These are phyloP conservation scores for Tripterygium wilfordii DNA, from an alignment of 177 flowering plant genomes.

Conservation along the genomic window DNA sequence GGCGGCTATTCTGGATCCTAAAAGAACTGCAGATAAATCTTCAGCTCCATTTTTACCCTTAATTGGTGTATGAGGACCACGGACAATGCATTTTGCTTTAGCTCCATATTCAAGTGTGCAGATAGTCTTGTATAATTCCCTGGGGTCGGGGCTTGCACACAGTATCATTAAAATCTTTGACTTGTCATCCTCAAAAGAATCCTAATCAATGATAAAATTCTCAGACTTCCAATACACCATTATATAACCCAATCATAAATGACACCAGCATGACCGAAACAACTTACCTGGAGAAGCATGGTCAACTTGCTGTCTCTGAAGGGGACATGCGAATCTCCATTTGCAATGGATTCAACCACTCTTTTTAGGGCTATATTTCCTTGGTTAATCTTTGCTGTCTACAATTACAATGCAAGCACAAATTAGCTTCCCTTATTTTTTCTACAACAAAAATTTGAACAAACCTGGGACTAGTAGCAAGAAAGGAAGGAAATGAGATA, in stretches of 20 bases:
- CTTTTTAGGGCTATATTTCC: slow-evolving; percentile 92
- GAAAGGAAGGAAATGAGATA: neutral
- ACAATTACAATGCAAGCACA: slow-evolving; percentile 18
- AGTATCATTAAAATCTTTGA: slow-evolving; percentile 89
- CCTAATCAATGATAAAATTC: slow-evolving; percentile 37
- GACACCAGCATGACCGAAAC: neutral
- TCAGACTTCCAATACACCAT: too few relatives aligned
- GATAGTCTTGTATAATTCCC: slow-evolving; percentile 88
- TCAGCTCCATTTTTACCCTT: slow-evolving; percentile 55
- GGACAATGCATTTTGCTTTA: slow-evolving; percentile 91
- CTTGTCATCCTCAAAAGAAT: slow-evolving; percentile 94
- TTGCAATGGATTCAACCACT: slow-evolving; percentile 97
- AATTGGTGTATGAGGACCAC: slow-evolving; percentile 77
- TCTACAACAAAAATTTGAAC: neutral
- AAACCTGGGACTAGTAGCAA: neutral
- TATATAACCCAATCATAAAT: neutral
- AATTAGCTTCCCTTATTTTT: neutral
- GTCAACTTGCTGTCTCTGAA: slow-evolving; percentile 95
- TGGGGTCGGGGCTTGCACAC: slow-evolving; percentile 96
- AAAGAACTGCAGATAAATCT: slow-evolving; percentile 50
- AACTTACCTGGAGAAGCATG: slow-evolving; percentile 89
- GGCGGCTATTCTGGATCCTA: slow-evolving; percentile 83
- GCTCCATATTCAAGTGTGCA: slow-evolving; percentile 98
- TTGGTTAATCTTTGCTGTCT: slow-evolving; percentile 96
- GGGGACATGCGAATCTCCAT: slow-evolving; percentile 97